Evolutionary conservation across 768 basidiomycete species (phyloP).

Genomic region (Suillus brevipes): DNA sequence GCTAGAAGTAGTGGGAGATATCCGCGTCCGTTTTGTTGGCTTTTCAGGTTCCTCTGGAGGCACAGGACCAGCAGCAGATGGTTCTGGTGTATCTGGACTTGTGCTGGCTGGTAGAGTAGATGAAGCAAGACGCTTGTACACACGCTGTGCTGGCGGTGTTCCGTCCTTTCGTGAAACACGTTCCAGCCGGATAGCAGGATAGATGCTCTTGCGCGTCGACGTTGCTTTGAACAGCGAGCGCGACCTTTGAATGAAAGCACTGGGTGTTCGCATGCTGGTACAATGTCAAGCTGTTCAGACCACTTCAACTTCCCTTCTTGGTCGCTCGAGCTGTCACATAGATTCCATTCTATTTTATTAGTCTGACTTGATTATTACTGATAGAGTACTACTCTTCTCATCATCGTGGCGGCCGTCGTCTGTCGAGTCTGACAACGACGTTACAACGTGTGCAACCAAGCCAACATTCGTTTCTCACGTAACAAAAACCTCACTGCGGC

Average conservation of each 20-base stretch:
- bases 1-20: not conserved
- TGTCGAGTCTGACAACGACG: not conserved
- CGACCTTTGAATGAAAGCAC: conserved; percentile 34
- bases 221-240: conserved; percentile 31
- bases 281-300: not conserved
- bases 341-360: not conserved
- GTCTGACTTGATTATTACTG: not conserved
- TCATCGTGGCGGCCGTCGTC: not conserved
- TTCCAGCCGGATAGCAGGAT: conserved; percentile 18
- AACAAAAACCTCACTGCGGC: not conserved
- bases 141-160: conserved; percentile 9
- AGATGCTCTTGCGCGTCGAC: conserved; percentile 23
- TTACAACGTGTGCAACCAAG: not conserved
- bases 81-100: conserved; percentile 1
- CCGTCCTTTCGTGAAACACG: conserved; percentile 28
- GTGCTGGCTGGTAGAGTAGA: conserved; percentile 1
- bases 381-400: not conserved
- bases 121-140: conserved; percentile 13
- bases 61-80: not conserved
- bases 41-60: conserved; percentile 9
- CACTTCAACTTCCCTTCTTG: not conserved
- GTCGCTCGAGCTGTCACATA: not conserved
- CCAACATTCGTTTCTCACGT: not conserved
- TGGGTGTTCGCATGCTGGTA: conserved; percentile 36
- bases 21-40: conserved; percentile 4